These are phyloP conservation scores for Lachancea dasiensis DNA, from an alignment of 805 yeast species.

Conservation along the genomic window DNA sequence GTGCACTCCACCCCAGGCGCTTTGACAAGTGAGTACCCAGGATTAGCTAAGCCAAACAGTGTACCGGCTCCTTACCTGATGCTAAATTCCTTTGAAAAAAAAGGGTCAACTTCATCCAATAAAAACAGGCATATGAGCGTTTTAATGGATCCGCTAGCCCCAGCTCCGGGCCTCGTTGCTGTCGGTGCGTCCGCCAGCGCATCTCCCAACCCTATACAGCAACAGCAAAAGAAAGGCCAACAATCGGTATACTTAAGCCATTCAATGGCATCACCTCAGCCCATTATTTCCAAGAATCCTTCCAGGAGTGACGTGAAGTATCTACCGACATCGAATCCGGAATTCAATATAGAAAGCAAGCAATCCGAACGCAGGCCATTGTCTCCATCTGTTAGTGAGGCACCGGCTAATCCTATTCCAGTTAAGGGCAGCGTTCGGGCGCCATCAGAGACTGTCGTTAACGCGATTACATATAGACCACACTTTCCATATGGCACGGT, in stretches of 20 bases:
- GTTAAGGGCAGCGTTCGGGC: not conserved
- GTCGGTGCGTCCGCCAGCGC: slow-evolving; percentile 3
- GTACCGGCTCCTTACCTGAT: slow-evolving; percentile 10
- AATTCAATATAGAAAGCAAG: not conserved
- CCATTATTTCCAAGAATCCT: not conserved
- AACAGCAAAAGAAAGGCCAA: slow-evolving; percentile 3
- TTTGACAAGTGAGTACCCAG: slow-evolving; percentile 2
- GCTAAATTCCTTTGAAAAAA: slow-evolving; percentile 23
- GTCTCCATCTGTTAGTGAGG: slow-evolving; percentile 7
- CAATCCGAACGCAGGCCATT: slow-evolving; percentile 4
- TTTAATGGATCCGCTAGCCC: slow-evolving; percentile 23
- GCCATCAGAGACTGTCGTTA: slow-evolving; percentile 3
- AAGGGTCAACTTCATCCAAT: slow-evolving; percentile 11
- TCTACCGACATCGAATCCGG: slow-evolving; percentile 7
- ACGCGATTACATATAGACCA: slow-evolving; percentile 12
- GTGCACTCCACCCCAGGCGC: slow-evolving; percentile 1
- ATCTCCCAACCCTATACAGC: slow-evolving; percentile 6
- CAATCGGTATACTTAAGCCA: slow-evolving; percentile 1
- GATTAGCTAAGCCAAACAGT: not conserved
- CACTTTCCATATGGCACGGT: slow-evolving; percentile 12
- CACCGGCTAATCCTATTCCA: slow-evolving; percentile 1
- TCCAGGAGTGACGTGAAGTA: slow-evolving; percentile 3
- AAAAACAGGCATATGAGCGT: slow-evolving; percentile 24
- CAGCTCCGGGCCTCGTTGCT: slow-evolving; percentile 12
- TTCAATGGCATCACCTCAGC: not conserved